Conservation (phyloP, 768 basidiomycete genomes). For the Lyophyllum shimeji region DNA sequence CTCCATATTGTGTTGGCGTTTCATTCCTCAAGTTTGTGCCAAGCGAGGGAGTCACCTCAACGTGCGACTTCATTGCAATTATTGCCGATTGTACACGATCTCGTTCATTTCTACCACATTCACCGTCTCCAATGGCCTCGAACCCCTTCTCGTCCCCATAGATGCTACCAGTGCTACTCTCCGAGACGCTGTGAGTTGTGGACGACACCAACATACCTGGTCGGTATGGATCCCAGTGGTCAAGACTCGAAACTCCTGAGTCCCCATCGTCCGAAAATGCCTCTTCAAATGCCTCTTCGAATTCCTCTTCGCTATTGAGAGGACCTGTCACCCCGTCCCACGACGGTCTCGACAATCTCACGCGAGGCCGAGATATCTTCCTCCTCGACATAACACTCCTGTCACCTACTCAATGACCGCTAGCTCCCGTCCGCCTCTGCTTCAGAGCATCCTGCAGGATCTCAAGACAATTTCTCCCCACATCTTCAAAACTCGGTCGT, state of each 20-base stretch:
- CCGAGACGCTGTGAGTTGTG: too few species aligned
- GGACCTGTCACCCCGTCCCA: neutral
- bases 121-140: too few species aligned
- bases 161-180: neutral
- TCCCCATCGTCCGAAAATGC: too few species aligned
- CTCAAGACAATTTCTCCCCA: neutral
- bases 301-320: neutral
- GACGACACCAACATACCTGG: too few species aligned
- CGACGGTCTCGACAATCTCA: neutral
- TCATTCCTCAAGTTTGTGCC: too few species aligned
- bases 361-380: neutral
- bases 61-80: too few species aligned
- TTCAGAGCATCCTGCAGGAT: neutral
- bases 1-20: constrained; percentile 29
- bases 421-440: neutral
- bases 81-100: too few species aligned
- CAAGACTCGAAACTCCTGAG: too few species aligned
- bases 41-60: too few species aligned
- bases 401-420: neutral
- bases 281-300: too few species aligned
- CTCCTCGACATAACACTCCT: neutral
- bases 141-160: too few species aligned
- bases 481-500: neutral
- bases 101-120: neutral
- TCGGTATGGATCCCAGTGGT: too few species aligned